Evolutionary conservation across 345 rosid species (phyloP), one percentile per base, ranked within the genome.

Genomic region (Syzygium aqueum): DNA sequence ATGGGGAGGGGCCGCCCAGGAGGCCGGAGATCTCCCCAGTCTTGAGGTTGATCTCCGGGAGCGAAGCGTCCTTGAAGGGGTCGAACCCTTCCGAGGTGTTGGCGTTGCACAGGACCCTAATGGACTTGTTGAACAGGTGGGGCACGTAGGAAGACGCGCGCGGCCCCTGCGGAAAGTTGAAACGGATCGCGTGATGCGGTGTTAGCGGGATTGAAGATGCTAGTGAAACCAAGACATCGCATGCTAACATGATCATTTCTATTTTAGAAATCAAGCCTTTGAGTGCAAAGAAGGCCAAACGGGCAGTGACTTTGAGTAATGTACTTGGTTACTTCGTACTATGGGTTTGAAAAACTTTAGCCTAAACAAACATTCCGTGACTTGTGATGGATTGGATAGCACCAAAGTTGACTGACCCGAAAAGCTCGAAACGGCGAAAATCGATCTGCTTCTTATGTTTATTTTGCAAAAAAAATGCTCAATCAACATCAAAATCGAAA

Each of bases 31-130:
- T 85, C 77, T 96, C 93, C 7, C 96, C 99, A 8, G 94, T 93
- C 21, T 19, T 86, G 84, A 95, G 94, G 86, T 94, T 90, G 85
- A 96, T 94, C 91, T 94, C 98, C 6, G 97, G 99, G 51, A 96
- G 88, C 3, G 95, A 89, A 46, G 91, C 96, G 54, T 96, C 99
- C 90, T 95, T 96, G 51, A 84, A 67, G 17, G 98, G 98, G 54
- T 92, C 94, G 90, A 96, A 96, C 59, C 94, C 94, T 88, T 96
- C 98, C 5, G 98, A 95, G 25, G 90, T 89, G 84, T 96, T 96
- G 57, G 99, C 98, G 65, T 96, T 96, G 94, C 98, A 94, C 80
- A 95, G 84, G 27, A 95, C 95, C 90, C 98, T 91, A 63, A 96
- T 95, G 52, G 99, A 95, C 63, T 93, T 95, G 89, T 51, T 25